Percentiles rank a stretch among this genome's conserved stretches.
Evolutionary conservation across 768 basidiomycete species (phyloP).

Genomic region (Collybia nuda): DNA sequence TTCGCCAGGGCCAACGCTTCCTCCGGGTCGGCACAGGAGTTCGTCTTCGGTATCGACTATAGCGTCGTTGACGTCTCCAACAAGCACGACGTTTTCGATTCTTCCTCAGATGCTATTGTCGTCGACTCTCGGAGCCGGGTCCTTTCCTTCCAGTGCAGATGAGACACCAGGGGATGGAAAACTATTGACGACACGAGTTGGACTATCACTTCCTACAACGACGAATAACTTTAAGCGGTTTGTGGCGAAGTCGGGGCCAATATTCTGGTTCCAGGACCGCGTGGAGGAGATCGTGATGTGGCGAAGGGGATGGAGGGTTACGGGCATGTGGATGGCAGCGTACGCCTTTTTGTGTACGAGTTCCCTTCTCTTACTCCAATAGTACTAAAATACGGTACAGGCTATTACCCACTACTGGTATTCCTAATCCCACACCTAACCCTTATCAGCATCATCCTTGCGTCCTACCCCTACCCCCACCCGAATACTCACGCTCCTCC

Average conservation of each 20-base stretch:
- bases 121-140: slow-evolving; percentile 20
- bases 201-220: slow-evolving; percentile 75
- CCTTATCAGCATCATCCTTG: slow-evolving; percentile 65
- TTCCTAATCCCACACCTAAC: slow-evolving; percentile 67
- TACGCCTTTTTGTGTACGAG: slow-evolving; percentile 80
- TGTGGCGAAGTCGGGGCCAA: slow-evolving; percentile 67
- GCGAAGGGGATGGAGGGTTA: slow-evolving; percentile 74
- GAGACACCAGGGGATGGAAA: slow-evolving; percentile 21
- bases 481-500: slow-evolving; percentile 20
- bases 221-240: slow-evolving; percentile 83
- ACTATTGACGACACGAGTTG: slow-evolving; percentile 59
- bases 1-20: slow-evolving; percentile 24
- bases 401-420: slow-evolving; percentile 72
- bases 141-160: slow-evolving; percentile 10
- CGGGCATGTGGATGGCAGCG: slow-evolving; percentile 69
- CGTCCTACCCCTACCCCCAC: slow-evolving; percentile 54
- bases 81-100: slow-evolving; percentile 28
- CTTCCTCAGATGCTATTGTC: slow-evolving; percentile 41
- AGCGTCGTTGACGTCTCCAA: slow-evolving; percentile 17
- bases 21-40: slow-evolving; percentile 9
- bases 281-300: slow-evolving; percentile 84
- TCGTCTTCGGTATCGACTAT: background rate
- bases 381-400: slow-evolving; percentile 31
- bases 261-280: slow-evolving; percentile 91
- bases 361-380: background rate